Evolutionary conservation across 176 grass and related monocot genomes (phyloP).

Genomic region (Dactylis glomerata): DNA sequence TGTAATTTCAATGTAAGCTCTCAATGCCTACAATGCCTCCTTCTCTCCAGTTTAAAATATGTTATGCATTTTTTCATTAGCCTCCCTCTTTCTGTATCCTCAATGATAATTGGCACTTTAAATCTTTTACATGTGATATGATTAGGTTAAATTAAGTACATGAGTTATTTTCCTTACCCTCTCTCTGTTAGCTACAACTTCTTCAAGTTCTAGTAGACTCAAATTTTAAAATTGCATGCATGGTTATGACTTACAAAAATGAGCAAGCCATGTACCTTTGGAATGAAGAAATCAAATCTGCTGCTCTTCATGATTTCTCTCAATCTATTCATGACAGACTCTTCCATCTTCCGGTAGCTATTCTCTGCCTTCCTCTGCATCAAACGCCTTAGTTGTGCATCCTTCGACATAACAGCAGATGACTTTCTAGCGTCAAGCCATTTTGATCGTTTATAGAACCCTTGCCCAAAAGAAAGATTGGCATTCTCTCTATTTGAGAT

Average conservation of each 20-base stretch:
- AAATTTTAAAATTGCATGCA: not conserved
- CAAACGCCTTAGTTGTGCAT: constrained; percentile 96
- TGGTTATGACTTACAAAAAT: not conserved
- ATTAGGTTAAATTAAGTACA: not conserved
- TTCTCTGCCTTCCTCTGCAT: constrained; percentile 87
- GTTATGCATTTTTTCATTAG: not conserved
- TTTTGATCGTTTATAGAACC: constrained; percentile 95
- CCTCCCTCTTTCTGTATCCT: constrained; percentile 7
- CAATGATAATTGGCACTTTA: not conserved
- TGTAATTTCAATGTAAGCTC: not conserved
- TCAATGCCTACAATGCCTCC: not conserved
- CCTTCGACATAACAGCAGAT: constrained; percentile 78
- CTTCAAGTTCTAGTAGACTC: not conserved
- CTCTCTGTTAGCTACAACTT: not conserved
- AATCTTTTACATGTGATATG: not conserved
- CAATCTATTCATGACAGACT: constrained; percentile 69
- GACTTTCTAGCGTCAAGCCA: constrained; percentile 94
- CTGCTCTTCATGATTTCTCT: constrained; percentile 90
- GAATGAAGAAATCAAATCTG: constrained; percentile 81
- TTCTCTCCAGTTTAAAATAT: not conserved
- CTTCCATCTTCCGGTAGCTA: constrained; percentile 78
- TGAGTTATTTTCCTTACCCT: not conserved
- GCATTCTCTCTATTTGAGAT: constrained; percentile 55
- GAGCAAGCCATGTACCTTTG: constrained; percentile 50
- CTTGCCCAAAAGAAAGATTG: constrained; percentile 76